Percentiles rank a stretch among this genome's conserved stretches.
Evolutionary conservation across 192 early-diverging fungal genomes (phyloP).

Genomic region (Backusella psychrophila): DNA sequence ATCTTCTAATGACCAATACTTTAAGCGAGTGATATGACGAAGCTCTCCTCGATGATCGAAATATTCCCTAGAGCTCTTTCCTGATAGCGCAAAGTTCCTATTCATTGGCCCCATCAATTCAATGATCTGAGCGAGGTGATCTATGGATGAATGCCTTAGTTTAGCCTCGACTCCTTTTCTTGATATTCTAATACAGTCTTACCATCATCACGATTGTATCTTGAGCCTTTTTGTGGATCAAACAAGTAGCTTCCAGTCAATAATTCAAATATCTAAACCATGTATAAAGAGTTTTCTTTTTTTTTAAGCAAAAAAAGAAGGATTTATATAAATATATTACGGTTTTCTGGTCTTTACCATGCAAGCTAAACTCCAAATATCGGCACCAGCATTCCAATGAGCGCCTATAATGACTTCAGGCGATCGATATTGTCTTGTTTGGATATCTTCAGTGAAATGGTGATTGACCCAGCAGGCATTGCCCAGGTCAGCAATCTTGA

Average conservation of each 20-base stretch:
- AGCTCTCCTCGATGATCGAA: constrained; percentile 91
- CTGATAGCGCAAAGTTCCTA: constrained; percentile 72
- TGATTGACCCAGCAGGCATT: constrained; percentile 96
- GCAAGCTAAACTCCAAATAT: constrained; percentile 94
- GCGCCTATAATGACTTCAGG: constrained; percentile 94
- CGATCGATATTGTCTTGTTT: constrained; percentile 95
- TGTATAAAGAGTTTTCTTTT: not conserved
- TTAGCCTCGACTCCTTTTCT: not conserved
- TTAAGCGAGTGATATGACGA: constrained; percentile 84
- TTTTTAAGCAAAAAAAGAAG: not conserved
- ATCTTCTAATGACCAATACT: constrained; percentile 77
- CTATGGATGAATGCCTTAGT: constrained; percentile 39
- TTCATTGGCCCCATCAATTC: constrained; percentile 90
- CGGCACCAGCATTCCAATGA: constrained; percentile 81
- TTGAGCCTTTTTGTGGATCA: constrained; percentile 82
- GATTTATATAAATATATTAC: not conserved
- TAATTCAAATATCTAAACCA: constrained; percentile 74
- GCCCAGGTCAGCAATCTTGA: constrained; percentile 96
- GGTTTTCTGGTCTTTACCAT: constrained; percentile 49
- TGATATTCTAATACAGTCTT: constrained; percentile 11
- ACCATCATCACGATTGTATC: constrained; percentile 93
- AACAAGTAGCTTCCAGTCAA: constrained; percentile 94
- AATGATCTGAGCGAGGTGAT: constrained; percentile 96
- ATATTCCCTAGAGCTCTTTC: constrained; percentile 81
- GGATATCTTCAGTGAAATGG: constrained; percentile 95